These are phyloP conservation scores for Xylaria sp. DNA, from an alignment of 2,329 filamentous ascomycete species.

Conservation along the genomic window DNA sequence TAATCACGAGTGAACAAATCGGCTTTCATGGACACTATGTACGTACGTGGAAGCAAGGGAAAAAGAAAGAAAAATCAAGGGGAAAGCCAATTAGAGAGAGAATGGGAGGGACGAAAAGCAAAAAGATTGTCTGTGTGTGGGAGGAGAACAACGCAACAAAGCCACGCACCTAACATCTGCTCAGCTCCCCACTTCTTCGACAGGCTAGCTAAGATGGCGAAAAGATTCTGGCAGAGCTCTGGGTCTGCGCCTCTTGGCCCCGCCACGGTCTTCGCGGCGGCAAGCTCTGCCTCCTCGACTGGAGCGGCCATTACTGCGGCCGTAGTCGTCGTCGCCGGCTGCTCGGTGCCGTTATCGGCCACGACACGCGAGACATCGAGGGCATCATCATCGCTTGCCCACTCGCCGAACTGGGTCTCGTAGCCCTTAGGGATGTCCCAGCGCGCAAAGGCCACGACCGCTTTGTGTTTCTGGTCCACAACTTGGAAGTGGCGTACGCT, in stretches of 20 bases:
- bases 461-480: slow-evolving; percentile 39
- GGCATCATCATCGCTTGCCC: slow-evolving; percentile 28
- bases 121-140: not conserved
- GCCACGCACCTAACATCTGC: slow-evolving; percentile 50
- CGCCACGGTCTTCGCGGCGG: slow-evolving; percentile 10
- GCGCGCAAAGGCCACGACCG: slow-evolving; percentile 49
- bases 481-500: slow-evolving; percentile 51
- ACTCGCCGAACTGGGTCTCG: slow-evolving; percentile 42
- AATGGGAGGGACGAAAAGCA: not conserved
- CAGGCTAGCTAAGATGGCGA: slow-evolving; percentile 44
- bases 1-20: not conserved
- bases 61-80: not conserved
- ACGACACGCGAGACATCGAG: slow-evolving; percentile 35
- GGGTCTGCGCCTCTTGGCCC: slow-evolving; percentile 49
- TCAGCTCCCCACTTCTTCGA: slow-evolving; percentile 48
- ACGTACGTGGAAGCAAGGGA: not conserved
- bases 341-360: slow-evolving; percentile 13
- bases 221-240: slow-evolving; percentile 47
- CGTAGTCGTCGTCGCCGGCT: not conserved
- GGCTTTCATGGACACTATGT: not conserved
- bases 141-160: slow-evolving; percentile 8
- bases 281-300: slow-evolving; percentile 27
- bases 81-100: not conserved
- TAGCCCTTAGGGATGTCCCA: slow-evolving; percentile 51
- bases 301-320: too few species aligned